phyloP scores from a whole-genome alignment of 2,329 filamentous ascomycete genomes.

The Neofusicoccum ribis region DNA sequence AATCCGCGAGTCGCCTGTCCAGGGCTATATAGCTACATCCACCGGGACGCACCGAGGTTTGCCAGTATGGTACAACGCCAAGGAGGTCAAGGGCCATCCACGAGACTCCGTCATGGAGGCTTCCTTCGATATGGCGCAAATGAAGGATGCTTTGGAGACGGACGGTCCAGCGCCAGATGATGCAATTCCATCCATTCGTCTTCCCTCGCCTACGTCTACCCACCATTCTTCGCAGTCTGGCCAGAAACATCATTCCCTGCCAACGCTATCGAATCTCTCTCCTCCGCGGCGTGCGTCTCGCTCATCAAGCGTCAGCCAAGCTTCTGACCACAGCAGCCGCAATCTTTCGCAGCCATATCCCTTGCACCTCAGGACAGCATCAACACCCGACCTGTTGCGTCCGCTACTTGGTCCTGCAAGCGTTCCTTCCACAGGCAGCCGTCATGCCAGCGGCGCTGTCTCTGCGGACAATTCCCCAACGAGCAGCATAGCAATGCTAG shows the following conservation, averaged over 20 bases:
- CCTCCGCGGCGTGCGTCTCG: not conserved
- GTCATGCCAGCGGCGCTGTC: not conserved
- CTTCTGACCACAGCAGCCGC: constrained; percentile 17
- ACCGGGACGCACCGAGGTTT: constrained; percentile 4
- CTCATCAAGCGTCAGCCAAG: constrained; percentile 12
- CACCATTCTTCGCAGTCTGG: not conserved
- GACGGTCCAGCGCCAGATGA: not conserved
- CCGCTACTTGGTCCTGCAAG: not conserved
- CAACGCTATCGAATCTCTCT: not conserved
- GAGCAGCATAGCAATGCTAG: constrained; percentile 5
- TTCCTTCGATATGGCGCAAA: not conserved
- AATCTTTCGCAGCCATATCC: not conserved
- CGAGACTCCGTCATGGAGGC: constrained; percentile 9
- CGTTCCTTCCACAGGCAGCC: not conserved
- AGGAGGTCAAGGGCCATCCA: not conserved
- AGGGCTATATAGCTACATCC: constrained; percentile 11
- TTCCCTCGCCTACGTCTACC: constrained; percentile 5
- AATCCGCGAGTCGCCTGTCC: not conserved
- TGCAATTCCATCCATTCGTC: constrained; percentile 9
- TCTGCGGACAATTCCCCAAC: constrained; percentile 10
- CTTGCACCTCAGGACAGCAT: constrained; percentile 1
- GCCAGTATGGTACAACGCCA: constrained; percentile 10
- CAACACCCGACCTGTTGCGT: constrained; percentile 11
- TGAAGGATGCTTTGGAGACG: not conserved
- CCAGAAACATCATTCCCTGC: constrained; percentile 8